Conservation (phyloP, 768 basidiomycete species). For the Panaeolus cyanescens region DNA sequence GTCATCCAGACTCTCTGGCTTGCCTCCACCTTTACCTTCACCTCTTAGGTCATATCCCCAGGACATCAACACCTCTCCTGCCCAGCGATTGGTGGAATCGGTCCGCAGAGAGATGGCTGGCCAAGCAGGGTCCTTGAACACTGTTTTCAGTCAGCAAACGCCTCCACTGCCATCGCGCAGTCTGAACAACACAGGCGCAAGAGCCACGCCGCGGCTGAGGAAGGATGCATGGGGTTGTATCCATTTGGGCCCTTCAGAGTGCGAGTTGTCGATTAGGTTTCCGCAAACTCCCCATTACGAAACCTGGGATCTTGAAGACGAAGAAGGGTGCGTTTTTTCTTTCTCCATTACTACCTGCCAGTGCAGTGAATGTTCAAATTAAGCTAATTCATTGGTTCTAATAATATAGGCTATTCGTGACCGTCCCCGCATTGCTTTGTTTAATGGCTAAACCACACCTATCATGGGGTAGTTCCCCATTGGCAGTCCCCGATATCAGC, state of each 20-base stretch:
- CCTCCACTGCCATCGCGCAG: neutral
- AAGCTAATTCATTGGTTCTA: conserved; percentile 4
- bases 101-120: neutral
- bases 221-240: conserved; percentile 23
- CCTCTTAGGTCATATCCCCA: neutral
- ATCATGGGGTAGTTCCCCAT: conserved; percentile 26
- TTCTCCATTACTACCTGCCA: conserved; percentile 7
- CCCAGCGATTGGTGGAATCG: neutral
- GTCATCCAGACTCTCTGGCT: neutral
- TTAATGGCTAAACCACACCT: conserved; percentile 30
- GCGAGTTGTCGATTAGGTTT: conserved; percentile 28
- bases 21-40: neutral
- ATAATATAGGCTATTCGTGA: conserved; percentile 21
- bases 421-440: conserved; percentile 31
- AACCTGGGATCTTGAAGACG: conserved; percentile 36
- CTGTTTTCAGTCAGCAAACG: neutral
- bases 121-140: neutral
- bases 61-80: neutral
- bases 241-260: conserved; percentile 29
- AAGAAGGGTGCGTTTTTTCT: conserved; percentile 18
- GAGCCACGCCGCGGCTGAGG: neutral
- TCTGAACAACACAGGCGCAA: neutral
- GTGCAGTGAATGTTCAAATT: neutral
- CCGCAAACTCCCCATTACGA: conserved; percentile 32
- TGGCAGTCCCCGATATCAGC: conserved; percentile 33